A percentile compares a stretch with the other conserved stretches of the same genome.
Conservation (phyloP, 768 basidiomycete species). For the Clitopilus hobsonii region DNA sequence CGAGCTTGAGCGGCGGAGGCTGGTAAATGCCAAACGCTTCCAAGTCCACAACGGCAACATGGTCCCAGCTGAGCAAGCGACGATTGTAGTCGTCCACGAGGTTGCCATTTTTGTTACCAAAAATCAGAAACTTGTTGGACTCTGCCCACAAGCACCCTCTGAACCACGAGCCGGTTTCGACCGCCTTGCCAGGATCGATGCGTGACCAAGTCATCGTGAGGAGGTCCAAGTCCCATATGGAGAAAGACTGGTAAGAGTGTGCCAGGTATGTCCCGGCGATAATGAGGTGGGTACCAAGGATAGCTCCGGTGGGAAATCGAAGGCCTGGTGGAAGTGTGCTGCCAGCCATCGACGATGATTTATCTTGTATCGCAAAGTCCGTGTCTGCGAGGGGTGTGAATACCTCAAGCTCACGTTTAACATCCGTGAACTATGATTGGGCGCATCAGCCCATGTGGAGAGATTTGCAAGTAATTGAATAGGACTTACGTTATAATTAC, state of each 20-base stretch:
- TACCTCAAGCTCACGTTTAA: constrained; percentile 91
- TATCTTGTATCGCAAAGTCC: constrained; percentile 76
- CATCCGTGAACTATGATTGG: constrained; percentile 75
- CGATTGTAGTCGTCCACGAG: constrained; percentile 92
- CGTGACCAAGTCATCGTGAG: constrained; percentile 79
- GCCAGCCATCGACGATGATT: constrained; percentile 77
- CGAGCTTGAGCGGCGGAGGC: constrained; percentile 64
- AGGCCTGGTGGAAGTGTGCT: constrained; percentile 87
- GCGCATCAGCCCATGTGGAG: constrained; percentile 8
- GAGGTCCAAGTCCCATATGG: constrained; percentile 93
- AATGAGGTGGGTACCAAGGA: constrained; percentile 87
- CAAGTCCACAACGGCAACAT: constrained; percentile 85
- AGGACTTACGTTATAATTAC: constrained; percentile 85
- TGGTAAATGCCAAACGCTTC: constrained; percentile 97
- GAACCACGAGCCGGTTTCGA: constrained; percentile 92
- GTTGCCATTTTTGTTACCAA: constrained; percentile 85
- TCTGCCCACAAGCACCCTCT: constrained; percentile 85
- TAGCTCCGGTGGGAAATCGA: constrained; percentile 92
- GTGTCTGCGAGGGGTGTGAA: constrained; percentile 76
- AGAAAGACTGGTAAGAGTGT: constrained; percentile 90
- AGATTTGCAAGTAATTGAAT: constrained; percentile 3
- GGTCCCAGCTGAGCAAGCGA: constrained; percentile 86
- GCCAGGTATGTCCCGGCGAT: constrained; percentile 96
- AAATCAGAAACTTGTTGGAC: constrained; percentile 81
- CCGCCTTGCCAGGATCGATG: constrained; percentile 82